Percentiles rank a stretch among this genome's conserved stretches.
These are phyloP conservation scores for Chenopodium formosanum DNA, from an alignment of 148 eudicot species.

Conservation along the genomic window DNA sequence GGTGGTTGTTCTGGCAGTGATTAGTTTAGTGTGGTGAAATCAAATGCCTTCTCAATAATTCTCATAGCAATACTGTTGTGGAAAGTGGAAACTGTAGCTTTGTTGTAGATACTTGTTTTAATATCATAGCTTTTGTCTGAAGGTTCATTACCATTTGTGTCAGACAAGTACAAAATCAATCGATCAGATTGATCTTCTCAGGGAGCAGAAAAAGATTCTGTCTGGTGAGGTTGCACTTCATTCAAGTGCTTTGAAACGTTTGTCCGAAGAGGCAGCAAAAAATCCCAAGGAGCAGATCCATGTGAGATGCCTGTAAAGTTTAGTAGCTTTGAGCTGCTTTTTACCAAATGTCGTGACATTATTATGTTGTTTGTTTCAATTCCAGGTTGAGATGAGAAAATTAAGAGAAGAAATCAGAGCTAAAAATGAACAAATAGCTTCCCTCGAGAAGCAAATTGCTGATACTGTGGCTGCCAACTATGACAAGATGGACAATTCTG, in stretches of 20 bases:
- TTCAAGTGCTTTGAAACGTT: conserved; percentile 78
- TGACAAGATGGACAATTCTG: conserved; percentile 51
- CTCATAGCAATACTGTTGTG: not conserved
- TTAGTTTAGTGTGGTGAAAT: not conserved
- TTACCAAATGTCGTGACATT: not conserved
- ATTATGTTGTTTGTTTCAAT: conserved; percentile 20
- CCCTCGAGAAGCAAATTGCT: conserved; percentile 71
- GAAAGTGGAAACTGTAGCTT: not conserved
- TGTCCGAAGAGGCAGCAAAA: conserved; percentile 71
- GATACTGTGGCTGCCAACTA: conserved; percentile 42
- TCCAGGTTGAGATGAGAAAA: conserved; percentile 71
- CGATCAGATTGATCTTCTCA: conserved; percentile 87
- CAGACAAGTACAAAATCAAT: conserved; percentile 72
- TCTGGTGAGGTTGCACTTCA: conserved; percentile 94
- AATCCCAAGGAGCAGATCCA: conserved; percentile 63
- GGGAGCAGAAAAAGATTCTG: conserved; percentile 92
- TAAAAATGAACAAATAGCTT: conserved; percentile 76
- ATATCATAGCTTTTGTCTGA: conserved; percentile 13
- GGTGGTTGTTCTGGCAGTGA: too few relatives aligned
- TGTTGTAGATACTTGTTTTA: not conserved
- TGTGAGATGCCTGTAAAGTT: conserved; percentile 38
- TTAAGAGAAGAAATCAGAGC: conserved; percentile 63
- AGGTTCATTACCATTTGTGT: conserved; percentile 24
- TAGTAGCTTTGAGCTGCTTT: not conserved
- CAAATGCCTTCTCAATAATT: not conserved